Base-by-base conservation (phyloP, 805 yeast species). In the Dipodascus albidus region DNA sequence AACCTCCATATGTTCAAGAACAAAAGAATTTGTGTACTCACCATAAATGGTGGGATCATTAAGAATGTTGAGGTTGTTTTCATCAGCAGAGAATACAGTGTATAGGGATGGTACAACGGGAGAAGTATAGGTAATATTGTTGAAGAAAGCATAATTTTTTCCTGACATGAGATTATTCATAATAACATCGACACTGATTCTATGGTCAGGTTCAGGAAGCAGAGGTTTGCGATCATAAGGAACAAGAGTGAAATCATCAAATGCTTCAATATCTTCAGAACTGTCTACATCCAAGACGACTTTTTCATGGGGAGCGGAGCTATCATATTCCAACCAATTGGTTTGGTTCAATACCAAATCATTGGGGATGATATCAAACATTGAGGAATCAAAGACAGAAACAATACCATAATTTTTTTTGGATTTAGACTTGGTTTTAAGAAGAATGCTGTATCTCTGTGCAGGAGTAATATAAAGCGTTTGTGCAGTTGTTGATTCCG, bases 101-200 rank as follows among this genome's bases (percentile, higher is more conserved):
- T 80, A 77, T 56, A 93, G 72, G 3, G 90, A 73, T 50, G 99
- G 99, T 15, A 91, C 95, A 70, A 81, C 84, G 58, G 98, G 96
- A 41, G 78, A 67, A 35, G 78, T 73, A 70, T 79, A 93, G 22
- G 95, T 78, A 64, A 86, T 74, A 66, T 87, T 84, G 76, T 91
- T 90, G 83, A 91, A 88, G 73, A 91, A 85, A n/a, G 98, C 98
- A 67, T 93, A 93, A 74, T 89, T 89, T 58, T 83, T 75, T 74
- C 99, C 99, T 68, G 88, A 74, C 50, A 76, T 77, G 69, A 93
- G 75, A 74, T 87, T 87, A 67, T 84, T 83, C 97, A 93, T 89
- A 23, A 70, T 67, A 54, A 93, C 90, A 61, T 81, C 81, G 52
- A 93, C 73, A n/a, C 79, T 75, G 62, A 89, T 75, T 54, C 74